These are phyloP conservation scores for Syzygium malaccense DNA, from an alignment of 441 rosid species.

Conservation along the genomic window DNA sequence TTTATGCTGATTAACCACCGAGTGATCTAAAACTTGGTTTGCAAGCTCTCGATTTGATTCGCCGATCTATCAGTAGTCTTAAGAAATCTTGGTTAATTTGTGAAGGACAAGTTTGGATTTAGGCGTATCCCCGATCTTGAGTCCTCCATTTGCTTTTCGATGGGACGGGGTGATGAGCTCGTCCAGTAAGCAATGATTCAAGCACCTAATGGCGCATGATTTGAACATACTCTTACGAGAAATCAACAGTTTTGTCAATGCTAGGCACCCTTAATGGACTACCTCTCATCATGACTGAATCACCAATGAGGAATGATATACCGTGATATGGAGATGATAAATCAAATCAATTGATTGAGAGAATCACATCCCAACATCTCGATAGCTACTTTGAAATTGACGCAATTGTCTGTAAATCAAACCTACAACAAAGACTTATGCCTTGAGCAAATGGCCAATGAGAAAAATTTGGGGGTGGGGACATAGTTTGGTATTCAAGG, in stretches of 20 bases:
- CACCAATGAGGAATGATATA: background rate
- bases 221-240: too few relatives aligned
- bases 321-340: background rate
- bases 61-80: background rate
- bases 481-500: background rate
- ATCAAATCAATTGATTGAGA: background rate
- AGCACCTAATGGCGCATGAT: too few relatives aligned
- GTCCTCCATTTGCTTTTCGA: too few relatives aligned
- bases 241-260: background rate
- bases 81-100: background rate
- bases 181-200: too few relatives aligned
- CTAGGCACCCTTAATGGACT: background rate
- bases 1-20: background rate
- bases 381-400: background rate
- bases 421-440: too few relatives aligned
- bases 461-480: background rate
- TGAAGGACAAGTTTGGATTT: background rate
- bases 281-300: background rate
- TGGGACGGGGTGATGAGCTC: too few relatives aligned
- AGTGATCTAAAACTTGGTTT: background rate
- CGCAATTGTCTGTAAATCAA: background rate
- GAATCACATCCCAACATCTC: background rate
- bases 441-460: background rate
- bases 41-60: background rate
- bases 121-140: too few relatives aligned